Base-by-base conservation (phyloP, 805 yeast genomes). In the Sugiyamaella qingdaonensis region DNA sequence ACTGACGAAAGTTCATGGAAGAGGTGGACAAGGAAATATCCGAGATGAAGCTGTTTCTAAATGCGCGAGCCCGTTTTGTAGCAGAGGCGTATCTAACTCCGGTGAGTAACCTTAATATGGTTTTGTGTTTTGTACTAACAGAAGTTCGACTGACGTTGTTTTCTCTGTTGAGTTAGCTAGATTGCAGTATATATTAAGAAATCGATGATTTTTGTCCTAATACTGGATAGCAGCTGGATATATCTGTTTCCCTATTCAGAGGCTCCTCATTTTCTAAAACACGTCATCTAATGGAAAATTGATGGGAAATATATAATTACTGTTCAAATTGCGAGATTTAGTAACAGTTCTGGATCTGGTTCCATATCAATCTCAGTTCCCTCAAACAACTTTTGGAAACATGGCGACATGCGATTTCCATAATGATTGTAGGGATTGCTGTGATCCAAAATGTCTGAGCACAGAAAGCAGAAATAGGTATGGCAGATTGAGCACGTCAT, bases 1-100 rank as follows among this genome's bases (percentile, higher is more conserved):
- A 13, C 55, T 46, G 35, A 45, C 43, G 4, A 36, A 24, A 61
- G 73, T 94, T 94, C 70, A 91, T 94, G 98, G 98, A 94, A 71
- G 99, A 91, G 66, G 99, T 94, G 16, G 99, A 94, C 71, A 92
- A 90, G 74, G 99, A 94, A 71, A 94, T 94, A 66, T 88, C 97
- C 71, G 99, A 94, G 69, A 94, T 94, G 95, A 94, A 94, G 73
- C 78, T 94, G 69, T 94, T 92, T 70, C 80, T 94, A 68, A 94
- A 94, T 67, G 97, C 99, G 11, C 82, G 99, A 67, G 99, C 99
- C 11, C 86, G 99, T 76, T 92, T 89, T 57, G 95, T 90, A 47
- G 99, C 99, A 27, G 99, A 94, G 71, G 92, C 96, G 7, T 92
- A 90, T 70, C 77, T 92, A 62, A 86, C 91, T 42, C 95, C 94